Percentiles rank a stretch among this genome's conserved stretches.
These are phyloP conservation scores for Entomortierella lignicola DNA, from an alignment of 192 early-diverging fungal species.

Conservation along the genomic window DNA sequence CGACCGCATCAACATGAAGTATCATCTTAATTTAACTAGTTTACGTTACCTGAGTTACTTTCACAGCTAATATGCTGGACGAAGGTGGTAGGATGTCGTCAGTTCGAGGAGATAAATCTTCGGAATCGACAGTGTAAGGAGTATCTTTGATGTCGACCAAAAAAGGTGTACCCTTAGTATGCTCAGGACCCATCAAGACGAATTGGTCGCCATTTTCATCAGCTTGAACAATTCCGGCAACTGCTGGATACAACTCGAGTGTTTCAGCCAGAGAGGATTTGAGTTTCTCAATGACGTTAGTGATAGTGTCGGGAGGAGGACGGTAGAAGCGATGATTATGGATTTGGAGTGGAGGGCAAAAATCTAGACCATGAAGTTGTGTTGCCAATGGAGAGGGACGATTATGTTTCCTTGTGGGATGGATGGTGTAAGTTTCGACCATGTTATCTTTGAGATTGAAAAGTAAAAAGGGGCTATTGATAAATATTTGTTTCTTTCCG, in stretches of 20 bases:
- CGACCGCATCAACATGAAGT: not conserved
- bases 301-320: not conserved
- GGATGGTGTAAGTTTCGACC: conserved; percentile 28
- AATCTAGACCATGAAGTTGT: conserved; percentile 39
- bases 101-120: conserved; percentile 38
- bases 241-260: conserved; percentile 52
- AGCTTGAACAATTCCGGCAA: conserved; percentile 34
- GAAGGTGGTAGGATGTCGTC: not conserved
- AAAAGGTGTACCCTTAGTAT: conserved; percentile 34
- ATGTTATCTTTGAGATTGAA: conserved; percentile 7
- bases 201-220: conserved; percentile 29
- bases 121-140: conserved; percentile 18
- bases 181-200: conserved; percentile 17
- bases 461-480: no score
- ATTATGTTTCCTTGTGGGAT: conserved; percentile 39
- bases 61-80: conserved; percentile 27
- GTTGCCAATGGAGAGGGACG: conserved; percentile 36
- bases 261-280: conserved; percentile 51
- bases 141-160: conserved; percentile 42
- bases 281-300: conserved; percentile 39
- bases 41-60: conserved; percentile 45
- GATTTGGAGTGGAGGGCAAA: conserved; percentile 44
- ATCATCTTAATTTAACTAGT: not conserved
- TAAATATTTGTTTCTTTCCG: no score
- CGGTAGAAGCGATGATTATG: conserved; percentile 51